Evolutionary conservation across 2,329 filamentous ascomycete genomes (phyloP), one percentile per base, ranked within the genome.

Genomic region (Plenodomus biglobosus): DNA sequence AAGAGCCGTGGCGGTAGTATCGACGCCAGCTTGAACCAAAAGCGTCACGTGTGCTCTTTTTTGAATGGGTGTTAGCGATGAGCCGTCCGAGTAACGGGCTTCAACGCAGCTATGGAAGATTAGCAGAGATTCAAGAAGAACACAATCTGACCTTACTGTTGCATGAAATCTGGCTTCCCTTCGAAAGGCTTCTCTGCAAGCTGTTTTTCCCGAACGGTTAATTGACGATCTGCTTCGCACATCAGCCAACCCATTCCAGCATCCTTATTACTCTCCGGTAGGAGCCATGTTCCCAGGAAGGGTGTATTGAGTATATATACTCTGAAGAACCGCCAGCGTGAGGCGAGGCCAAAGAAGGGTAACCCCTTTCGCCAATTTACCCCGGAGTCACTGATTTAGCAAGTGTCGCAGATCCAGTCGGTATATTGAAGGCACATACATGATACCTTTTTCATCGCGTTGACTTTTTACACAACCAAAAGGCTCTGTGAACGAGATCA

Each of bases 381-480:
- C 22, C 22, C 10, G 10, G 22, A 10, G 5, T 5, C 5, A 24
- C 22, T 5, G 10, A 10, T 5, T 24, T 10, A 24, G 10, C 10
- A 5, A 10, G 10, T 5, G 22, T 24, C 10, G 10, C 22, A 10
- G 5, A 24, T 24, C 22, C 10, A 5, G 10, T 24, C 10, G 10
- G 22, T 24, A 10, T 10, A 5, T 5, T 10, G 10, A 24, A 24
- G 22, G 22, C 10, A 24, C 22, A 10, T 24, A 24, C 11, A 75
- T 55, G 17, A 75, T 62, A 13, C 55, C 50, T 20, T 68, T 65
- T 48, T 75, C 71, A 53, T 75, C 73, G 19, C 69, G 63, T 45
- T 69, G 64, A 38, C 73, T 71, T 50, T 62, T 45, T 13, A 76
- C 68, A 42, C 72, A 72, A 0, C 73, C 73, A 61, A 72, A 75